phyloP scores from a whole-genome alignment of 768 basidiomycete species.

The Phallus indusiatus region DNA sequence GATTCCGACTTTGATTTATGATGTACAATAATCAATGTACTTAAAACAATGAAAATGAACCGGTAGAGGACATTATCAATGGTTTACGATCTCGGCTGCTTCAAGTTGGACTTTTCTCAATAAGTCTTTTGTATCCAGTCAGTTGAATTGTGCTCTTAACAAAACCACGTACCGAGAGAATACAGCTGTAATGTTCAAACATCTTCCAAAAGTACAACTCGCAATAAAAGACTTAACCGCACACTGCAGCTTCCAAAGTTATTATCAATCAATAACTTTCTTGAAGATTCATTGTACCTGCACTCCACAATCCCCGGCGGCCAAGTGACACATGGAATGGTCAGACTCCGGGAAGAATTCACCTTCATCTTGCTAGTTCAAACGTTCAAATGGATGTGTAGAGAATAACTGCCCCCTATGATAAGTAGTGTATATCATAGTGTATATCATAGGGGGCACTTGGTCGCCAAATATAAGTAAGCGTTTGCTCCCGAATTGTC shows the following conservation, averaged over 20 bases:
- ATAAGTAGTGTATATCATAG: no score
- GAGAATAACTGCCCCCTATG: no score
- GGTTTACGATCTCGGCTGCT: neutral
- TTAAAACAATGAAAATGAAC: neutral
- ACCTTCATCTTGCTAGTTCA: no score
- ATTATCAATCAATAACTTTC: neutral
- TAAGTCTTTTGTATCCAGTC: neutral
- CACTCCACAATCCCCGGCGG: constrained; percentile 18
- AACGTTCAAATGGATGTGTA: no score
- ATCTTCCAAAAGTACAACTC: neutral
- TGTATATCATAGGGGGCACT: no score
- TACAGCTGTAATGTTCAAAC: neutral
- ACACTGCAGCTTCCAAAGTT: neutral
- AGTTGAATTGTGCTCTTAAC: neutral
- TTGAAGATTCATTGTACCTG: neutral
- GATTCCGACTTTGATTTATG: constrained; percentile 66
- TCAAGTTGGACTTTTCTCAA: neutral
- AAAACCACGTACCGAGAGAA: neutral
- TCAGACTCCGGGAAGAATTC: no score
- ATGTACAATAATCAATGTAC: neutral
- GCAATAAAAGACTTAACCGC: neutral
- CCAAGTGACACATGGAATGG: no score
- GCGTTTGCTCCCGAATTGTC: no score
- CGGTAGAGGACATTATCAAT: neutral
- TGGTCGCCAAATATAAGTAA: no score